These are phyloP conservation scores for Isabelozyma rhagii DNA, from an alignment of 805 yeast species.

Conservation along the genomic window DNA sequence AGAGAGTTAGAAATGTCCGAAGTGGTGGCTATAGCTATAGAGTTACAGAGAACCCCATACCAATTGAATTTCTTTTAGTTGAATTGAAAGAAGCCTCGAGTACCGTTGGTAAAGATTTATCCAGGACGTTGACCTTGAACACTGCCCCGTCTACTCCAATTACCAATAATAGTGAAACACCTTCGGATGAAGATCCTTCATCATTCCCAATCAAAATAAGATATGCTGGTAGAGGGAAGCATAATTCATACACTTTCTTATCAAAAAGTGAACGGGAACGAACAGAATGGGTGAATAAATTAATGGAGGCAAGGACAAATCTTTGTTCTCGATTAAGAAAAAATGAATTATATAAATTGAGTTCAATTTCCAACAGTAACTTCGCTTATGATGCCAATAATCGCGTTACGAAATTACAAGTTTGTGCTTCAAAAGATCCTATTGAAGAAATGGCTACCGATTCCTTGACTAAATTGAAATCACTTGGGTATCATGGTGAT, in stretches of 20 bases:
- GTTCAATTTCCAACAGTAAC: conserved; percentile 51
- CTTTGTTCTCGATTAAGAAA: conserved; percentile 26
- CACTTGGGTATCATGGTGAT: conserved; percentile 21
- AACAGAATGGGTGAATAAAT: conserved; percentile 53
- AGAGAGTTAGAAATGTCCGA: conserved; percentile 44
- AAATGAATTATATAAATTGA: conserved; percentile 53
- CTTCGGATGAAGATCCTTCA: conserved; percentile 24
- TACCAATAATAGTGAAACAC: conserved; percentile 1
- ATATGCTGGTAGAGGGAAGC: conserved; percentile 54
- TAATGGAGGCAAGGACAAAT: conserved; percentile 45
- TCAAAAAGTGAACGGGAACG: conserved; percentile 49
- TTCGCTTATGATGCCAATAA: conserved; percentile 64
- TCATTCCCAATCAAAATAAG: conserved; percentile 50
- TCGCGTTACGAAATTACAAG: conserved; percentile 49
- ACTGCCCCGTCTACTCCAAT: conserved; percentile 9
- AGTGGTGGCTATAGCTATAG: conserved; percentile 25
- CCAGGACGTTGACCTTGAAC: conserved; percentile 11
- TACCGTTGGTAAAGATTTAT: conserved; percentile 13
- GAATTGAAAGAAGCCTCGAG: conserved; percentile 40
- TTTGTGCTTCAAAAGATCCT: conserved; percentile 51
- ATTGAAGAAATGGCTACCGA: conserved; percentile 32
- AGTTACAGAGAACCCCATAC: conserved; percentile 58
- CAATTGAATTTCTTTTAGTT: conserved; percentile 54
- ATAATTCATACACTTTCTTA: conserved; percentile 50
- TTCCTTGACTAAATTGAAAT: conserved; percentile 15